Evolutionary conservation across 306 rosid species (phyloP), one percentile per base, ranked within the genome.

Genomic region (Trichosanthes cucumerina): DNA sequence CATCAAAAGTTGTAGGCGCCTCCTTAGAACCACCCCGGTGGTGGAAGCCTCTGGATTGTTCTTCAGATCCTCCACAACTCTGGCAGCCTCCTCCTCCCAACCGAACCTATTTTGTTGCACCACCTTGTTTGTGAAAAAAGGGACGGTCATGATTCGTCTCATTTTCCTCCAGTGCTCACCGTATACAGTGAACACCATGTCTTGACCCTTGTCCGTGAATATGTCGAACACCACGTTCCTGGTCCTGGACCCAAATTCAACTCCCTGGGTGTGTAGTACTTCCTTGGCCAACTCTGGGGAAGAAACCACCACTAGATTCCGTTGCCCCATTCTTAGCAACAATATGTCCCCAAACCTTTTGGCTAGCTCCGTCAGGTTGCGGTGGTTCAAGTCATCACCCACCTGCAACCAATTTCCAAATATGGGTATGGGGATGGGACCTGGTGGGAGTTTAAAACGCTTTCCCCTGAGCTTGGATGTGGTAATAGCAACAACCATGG

Each of bases 401-500:
- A 93, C 98, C 38, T 93, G 98, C 21, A 93, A 90, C 98, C 98
- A 93, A 77, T 93, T 93, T 0, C 96, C 98, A 78, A 93, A 91
- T 9, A 93, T 49, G 0, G 98, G 98, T 0, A 91, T 91, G 0
- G 98, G 93, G 0, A 91, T 56, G 0, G 98, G 95, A 0, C 98
- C 98, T 0, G 98, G 98, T 0, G 95, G 98, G 19, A 93, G 92
- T 72, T 91, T 93, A 82, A 93, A 91, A 0, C 84, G 80, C 80
- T 80, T 86, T 2, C 98, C 96, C 0, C 89, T 87, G 57, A 91
- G 79, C 28, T 84, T 93, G 1, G 96, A 91, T 12, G 89, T 59
- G 5, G n/a, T n/a, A 33, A 89, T 87, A 41, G 96, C 98, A 0
- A 86, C 47, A 0, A 87, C 75, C 0, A 83, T 73, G 0, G 98